Base-by-base conservation (phyloP, 108 stramenopile genomes). In the Cyclotella atomus region DNA sequence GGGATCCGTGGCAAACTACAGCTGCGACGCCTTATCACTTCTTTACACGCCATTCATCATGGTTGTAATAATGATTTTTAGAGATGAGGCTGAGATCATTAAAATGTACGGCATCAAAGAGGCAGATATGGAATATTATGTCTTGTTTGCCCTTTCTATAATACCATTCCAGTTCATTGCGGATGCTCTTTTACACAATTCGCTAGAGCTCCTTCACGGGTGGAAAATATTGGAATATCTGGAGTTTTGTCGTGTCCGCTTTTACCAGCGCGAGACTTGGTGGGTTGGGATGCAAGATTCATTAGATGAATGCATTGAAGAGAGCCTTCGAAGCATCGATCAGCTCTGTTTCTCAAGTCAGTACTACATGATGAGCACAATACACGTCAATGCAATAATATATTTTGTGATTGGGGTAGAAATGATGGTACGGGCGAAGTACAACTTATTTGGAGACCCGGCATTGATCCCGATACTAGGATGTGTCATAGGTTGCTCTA, bases 201-300 rank as follows among this genome's bases (percentile, higher is more conserved):
- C 85, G 1, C 81, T 84, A 36, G 94, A 95, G 73, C 85, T 93
- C 3, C 88, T 91, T 30, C 88, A 94, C 64, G 91, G 91, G 27
- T 93, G 91, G 94, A 91, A 91, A 62, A 90, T 91, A 24, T 89
- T 84, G 44, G 93, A 93, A 45, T 94, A 94, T 64, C 76, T 95
- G 19, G 70, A 86, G 34, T 95, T 84, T 67, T 82, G 88, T 5
- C 47, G 81, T 23, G 88, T 88, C 55, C 66, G 87, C n/a, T 93
- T 93, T 41, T 52, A 85, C 17, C 89, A 92, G 85, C 69, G 93
- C 10, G 91, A 92, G 73, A 63, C 75, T 17, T 82, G 87, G 59
- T 94, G 93, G 93, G 91, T 89, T 67, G 92, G 90, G 8, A 43
- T 90, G 53, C 81, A 85, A 12, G 38, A 38, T 36, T 71, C 76